These are phyloP conservation scores for Pichia kudriavzevii DNA, from an alignment of 1,139 yeast genomes.

Conservation along the genomic window DNA sequence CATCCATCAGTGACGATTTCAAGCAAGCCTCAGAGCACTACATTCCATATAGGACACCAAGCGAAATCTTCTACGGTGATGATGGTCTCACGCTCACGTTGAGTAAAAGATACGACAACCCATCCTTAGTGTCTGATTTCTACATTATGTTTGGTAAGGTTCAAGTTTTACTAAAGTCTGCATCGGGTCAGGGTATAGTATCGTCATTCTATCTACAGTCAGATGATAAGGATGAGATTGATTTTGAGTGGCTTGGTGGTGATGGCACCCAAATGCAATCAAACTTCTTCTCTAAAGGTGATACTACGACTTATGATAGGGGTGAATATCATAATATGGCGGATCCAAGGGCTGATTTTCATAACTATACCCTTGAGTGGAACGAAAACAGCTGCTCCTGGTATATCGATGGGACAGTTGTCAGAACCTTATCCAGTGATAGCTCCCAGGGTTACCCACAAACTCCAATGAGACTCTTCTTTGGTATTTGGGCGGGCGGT, in stretches of 20 bases:
- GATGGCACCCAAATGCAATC: conserved; percentile 68
- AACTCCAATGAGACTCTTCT: conserved; percentile 40
- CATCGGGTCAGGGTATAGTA: conserved; percentile 67
- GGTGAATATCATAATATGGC: conserved; percentile 62
- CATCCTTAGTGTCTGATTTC: conserved; percentile 66
- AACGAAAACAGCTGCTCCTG: conserved; percentile 46
- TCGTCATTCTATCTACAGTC: conserved; percentile 77
- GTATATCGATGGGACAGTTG: conserved; percentile 38
- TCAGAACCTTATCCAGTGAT: conserved; percentile 35
- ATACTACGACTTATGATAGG: conserved; percentile 67
- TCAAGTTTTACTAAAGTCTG: conserved; percentile 65
- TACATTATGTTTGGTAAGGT: conserved; percentile 83
- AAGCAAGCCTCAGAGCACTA: conserved; percentile 37
- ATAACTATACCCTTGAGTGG: conserved; percentile 84
- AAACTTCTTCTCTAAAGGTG: conserved; percentile 76
- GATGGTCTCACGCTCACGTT: conserved; percentile 59
- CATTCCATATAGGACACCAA: conserved; percentile 30
- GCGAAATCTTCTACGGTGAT: conserved; percentile 32
- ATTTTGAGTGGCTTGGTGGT: conserved; percentile 78
- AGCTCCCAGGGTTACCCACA: conserved; percentile 43
- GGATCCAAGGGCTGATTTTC: conserved; percentile 49
- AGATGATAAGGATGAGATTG: conserved; percentile 83
- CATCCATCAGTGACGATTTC: conserved; percentile 47
- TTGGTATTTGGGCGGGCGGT: conserved; percentile 55
- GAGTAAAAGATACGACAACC: conserved; percentile 60